Evolutionary conservation across 192 early-diverging fungal species (phyloP), one percentile per base, ranked within the genome.

Genomic region (Linnemannia elongata): DNA sequence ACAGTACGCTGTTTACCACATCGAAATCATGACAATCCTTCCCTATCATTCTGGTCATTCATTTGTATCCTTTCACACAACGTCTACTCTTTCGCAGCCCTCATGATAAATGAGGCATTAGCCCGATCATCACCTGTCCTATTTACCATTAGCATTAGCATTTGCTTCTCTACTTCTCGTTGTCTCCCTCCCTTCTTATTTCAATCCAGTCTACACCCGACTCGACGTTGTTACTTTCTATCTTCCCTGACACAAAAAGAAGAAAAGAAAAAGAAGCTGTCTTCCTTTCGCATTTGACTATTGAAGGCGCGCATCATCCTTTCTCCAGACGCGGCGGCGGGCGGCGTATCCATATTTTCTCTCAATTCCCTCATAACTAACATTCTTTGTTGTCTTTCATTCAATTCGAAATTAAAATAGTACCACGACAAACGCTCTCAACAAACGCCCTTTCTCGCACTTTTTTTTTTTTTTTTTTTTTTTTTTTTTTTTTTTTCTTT

Each of bases 271-370:
- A 44, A 44, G 10, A 9, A 6, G 44, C 13, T 45, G 0, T 45
- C 6, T 60, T 60, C 24, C 12, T 30, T 1, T 66, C n/a, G 27
- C 9, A 10, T 12, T 66, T 66, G 60, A 35, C n/a, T 3, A 66
- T 1, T 15, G 10, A 66, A 66, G 60, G 27, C 8, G 13, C 60
- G 30, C 30, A 66, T 66, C 30, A 66, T 66, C 33, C 27, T 66
- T 66, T 66, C 60, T 66, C 60, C 60, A 66, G 60, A 66, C 9
- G 60, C 60, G 60, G 30, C n/a, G n/a, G n/a, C 55, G 55, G n/a
- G n/a, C 55, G 55, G 55, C 55, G 55, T 60, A 33, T 30, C 30
- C 60, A 33, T 33, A 30, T 12, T 66, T 63, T 66, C 44, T 20
- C 49, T 52, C 49, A 52, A 13, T 60, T 9, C 55, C 55, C 9